Base-by-base conservation (phyloP, 83 land plant species). In the Diphasiastrum complanatum region DNA sequence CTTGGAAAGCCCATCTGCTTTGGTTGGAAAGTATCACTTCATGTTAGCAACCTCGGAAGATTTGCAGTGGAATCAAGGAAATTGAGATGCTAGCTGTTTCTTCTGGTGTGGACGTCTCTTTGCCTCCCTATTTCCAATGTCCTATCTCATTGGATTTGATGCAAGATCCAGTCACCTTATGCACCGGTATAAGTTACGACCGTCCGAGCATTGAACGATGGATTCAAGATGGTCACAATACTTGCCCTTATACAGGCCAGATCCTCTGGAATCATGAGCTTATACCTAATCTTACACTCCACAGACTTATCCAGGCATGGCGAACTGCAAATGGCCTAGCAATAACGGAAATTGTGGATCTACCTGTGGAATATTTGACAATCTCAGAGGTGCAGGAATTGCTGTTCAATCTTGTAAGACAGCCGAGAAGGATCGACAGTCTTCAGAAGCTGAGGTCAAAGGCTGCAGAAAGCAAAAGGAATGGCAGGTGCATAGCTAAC, bases 101-200 rank as follows among this genome's bases (percentile, higher is more conserved):
- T n/a, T n/a, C n/a, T n/a, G n/a, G 43, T 8, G 43, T 8, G 16
- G 43, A 16, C 16, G 43, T 40, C 12, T 40, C 43, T 8, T 8
- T 49, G 52, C 52, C 52, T 6, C n/a, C 16, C 22, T 67, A 56
- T 34, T 67, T 67, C 30, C 43, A 27, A n/a, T 67, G 70, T 29
- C 70, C 70, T 5, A 58, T 67, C 12, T 45, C 49, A 0, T 50
- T 67, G 5, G 70, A 54, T 2, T 10, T 67, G 34, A 67, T 67
- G 70, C 27, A 29, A 1, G 70, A 67, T 32, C 70, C 70, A 3
- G 70, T 67, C 19, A 67, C 51, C 2, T 14, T 67, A 28, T 29
- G 70, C 70, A 67, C 63, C 36, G 70, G 70, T 26, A 55, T 56
- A 36, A 57, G 50, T 2, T 67, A 67, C 28, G 70, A 67, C 51